phyloP scores from a whole-genome alignment of 208 protist species.

The Angomonas deanei region DNA sequence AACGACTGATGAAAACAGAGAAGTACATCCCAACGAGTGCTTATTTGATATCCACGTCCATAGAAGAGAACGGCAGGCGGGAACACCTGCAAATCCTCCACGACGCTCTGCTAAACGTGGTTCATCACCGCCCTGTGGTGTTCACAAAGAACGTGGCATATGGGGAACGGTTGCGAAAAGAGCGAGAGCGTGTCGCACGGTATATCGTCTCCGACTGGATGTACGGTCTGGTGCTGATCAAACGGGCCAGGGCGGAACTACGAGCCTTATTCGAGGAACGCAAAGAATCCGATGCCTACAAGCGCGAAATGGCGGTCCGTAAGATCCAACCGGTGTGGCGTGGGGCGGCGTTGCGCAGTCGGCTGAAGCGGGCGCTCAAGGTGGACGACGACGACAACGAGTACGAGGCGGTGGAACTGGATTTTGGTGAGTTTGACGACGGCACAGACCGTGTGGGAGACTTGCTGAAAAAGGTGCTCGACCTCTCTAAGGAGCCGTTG shows the following conservation, averaged over 20 bases:
- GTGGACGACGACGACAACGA: constrained; percentile 39
- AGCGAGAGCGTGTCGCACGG: constrained; percentile 19
- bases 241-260: constrained; percentile 27
- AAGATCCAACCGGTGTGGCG: constrained; percentile 84
- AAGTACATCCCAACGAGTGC: background rate
- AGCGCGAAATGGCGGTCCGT: constrained; percentile 41
- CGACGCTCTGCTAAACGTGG: background rate
- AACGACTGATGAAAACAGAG: background rate
- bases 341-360: constrained; percentile 63
- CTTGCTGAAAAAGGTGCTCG: constrained; percentile 29
- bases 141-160: background rate
- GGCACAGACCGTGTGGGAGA: constrained; percentile 10
- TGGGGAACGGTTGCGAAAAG: background rate
- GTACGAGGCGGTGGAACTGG: constrained; percentile 47
- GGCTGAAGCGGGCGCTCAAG: constrained; percentile 51
- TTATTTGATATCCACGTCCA: background rate
- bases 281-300: constrained; percentile 21
- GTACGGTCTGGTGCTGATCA: constrained; percentile 16
- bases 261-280: constrained; percentile 10
- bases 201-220: constrained; percentile 23
- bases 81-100: constrained; percentile 4
- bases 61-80: background rate
- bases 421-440: constrained; percentile 18
- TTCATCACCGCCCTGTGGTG: background rate
- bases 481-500: constrained; percentile 19